A percentile compares a stretch with the other conserved stretches of the same genome.
phyloP scores from a whole-genome alignment of 305 asterid genomes.

The Fraxinus platypoda region DNA sequence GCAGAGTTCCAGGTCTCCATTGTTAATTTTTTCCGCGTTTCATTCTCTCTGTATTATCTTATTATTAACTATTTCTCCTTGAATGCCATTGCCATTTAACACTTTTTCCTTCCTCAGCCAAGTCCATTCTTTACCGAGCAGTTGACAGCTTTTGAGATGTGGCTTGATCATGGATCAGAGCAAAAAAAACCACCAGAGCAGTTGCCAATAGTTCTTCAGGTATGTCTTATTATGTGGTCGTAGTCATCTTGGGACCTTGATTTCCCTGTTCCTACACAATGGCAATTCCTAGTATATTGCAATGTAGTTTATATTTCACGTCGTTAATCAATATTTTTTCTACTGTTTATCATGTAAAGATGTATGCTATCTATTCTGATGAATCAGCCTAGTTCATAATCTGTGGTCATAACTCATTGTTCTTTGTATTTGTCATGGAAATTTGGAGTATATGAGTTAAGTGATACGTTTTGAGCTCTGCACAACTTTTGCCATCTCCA shows the following conservation, averaged over 20 bases:
- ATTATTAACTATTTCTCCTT: conserved; percentile 11
- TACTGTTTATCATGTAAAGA: background rate
- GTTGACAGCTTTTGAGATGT: conserved; percentile 98
- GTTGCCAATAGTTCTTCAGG: conserved; percentile 99
- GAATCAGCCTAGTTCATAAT: background rate
- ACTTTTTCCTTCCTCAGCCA: conserved; percentile 53
- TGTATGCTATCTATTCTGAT: background rate
- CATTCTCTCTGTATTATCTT: conserved; percentile 16
- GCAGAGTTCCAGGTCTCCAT: conserved; percentile 86
- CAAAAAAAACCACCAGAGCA: conserved; percentile 96
- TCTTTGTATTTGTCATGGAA: background rate
- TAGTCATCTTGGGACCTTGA: background rate
- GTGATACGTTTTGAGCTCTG: background rate
- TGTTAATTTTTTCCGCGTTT: background rate
- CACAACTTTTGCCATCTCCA: background rate
- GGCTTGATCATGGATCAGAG: conserved; percentile 99
- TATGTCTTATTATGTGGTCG: conserved; percentile 29
- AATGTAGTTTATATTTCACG: background rate
- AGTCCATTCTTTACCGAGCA: conserved; percentile 98
- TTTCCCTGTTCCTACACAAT: background rate
- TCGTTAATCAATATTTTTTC: background rate
- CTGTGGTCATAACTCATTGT: background rate
- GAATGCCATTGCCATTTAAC: conserved; percentile 11
- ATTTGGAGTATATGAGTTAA: background rate
- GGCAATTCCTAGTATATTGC: background rate